phyloP scores from a whole-genome alignment of 495 filamentous ascomycete genomes.

The Chaetomidium leptoderma region DNA sequence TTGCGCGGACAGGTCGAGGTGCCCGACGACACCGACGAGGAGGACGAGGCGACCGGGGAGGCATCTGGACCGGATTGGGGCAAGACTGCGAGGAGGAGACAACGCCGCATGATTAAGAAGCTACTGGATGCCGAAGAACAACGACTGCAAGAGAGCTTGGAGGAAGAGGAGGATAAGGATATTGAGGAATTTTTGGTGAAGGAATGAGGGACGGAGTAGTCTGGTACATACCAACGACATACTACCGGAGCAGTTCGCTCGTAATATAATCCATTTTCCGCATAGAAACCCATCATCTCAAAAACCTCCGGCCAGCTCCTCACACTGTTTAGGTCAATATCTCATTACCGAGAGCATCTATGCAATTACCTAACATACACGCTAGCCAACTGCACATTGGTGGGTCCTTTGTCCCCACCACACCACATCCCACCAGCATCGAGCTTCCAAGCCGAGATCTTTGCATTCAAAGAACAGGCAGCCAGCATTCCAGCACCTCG shows the following conservation, averaged over 20 bases:
- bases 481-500: too few relatives aligned
- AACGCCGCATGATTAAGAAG: constrained; percentile 57
- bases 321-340: too few relatives aligned
- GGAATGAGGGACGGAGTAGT: constrained; percentile 6
- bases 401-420: too few relatives aligned
- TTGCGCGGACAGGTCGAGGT: constrained; percentile 49
- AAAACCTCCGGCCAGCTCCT: too few relatives aligned
- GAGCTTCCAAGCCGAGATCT: too few relatives aligned
- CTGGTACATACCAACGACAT: background rate
- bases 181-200: constrained; percentile 67
- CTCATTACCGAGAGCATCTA: too few relatives aligned
- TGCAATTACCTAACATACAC: too few relatives aligned
- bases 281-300: too few relatives aligned
- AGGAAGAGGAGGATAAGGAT: constrained; percentile 62
- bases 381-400: too few relatives aligned
- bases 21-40: constrained; percentile 54
- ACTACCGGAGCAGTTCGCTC: background rate
- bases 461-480: too few relatives aligned
- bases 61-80: constrained; percentile 49
- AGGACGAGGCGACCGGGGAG: constrained; percentile 35
- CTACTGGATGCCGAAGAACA: constrained; percentile 50
- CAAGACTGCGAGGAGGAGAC: constrained; percentile 58
- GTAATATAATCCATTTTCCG: background rate
- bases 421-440: too few relatives aligned
- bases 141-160: constrained; percentile 40